Evolutionary conservation across 2,329 filamentous ascomycete genomes (phyloP), one percentile per base, ranked within the genome.

Genomic region (Fusarium paranaense): DNA sequence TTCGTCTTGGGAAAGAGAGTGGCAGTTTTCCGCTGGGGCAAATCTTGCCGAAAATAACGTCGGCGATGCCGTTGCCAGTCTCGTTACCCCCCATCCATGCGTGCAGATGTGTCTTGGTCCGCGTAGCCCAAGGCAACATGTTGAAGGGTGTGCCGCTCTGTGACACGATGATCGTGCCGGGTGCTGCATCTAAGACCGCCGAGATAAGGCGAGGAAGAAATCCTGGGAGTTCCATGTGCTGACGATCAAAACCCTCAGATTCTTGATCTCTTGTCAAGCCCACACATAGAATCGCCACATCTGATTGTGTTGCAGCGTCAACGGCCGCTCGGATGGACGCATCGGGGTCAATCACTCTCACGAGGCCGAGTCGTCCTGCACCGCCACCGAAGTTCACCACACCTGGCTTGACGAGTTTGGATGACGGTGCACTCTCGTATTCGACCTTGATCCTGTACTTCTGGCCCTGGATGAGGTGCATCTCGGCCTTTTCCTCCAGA

Each of bases 401-500:
- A 11, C 57, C 57, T 1, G 52, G 57, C 18, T 67, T 64, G 10
- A 58, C 38, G 14, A 71, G 32, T 56, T 73, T 73, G 13, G 63
- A 69, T 2, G 71, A 63, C 4, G 59, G 25, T 5, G 42, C 60
- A 35, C 69, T 67, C 8, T 33, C 73, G 20, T 61, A 67, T 5
- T 64, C 61, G 14, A 75, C 66, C 9, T 56, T 61, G 20, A 75
- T 54, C 14, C 50, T 37, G 40, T 75, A 75, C 6, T 6, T 54
- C n/a, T 73, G 61, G 10, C 71, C 73, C 7, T 66, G 61, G 2
- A 18, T 14, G 5, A 75, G 33, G 5, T 33, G 10, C 8, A 56
- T 61, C 2, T 35, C 27, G 2, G 76, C 78, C 18, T 69, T 74
- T 64, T 81, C 77, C 64, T 83, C 81, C 9, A 78, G 68, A 2